Evolutionary conservation across 2,329 filamentous ascomycete species (phyloP).

Genomic region (Penicillium sp.): DNA sequence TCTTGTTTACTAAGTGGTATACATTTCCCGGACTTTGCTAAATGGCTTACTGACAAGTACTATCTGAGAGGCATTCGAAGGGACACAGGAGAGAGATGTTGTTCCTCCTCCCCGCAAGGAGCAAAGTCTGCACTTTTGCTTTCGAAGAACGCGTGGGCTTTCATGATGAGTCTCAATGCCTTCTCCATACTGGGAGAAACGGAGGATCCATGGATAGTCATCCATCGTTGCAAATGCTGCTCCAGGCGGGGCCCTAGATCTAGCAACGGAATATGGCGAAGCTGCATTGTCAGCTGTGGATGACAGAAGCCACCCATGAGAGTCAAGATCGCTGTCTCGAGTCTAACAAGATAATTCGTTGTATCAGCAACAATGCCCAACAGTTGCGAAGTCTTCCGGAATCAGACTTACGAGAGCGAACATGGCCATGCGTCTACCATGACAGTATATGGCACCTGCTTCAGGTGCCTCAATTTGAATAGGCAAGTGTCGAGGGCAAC

Average conservation of each 20-base stretch:
- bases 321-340: slow-evolving; percentile 6
- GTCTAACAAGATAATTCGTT: neutral
- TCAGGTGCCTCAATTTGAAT: slow-evolving; percentile 2
- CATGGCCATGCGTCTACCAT: slow-evolving; percentile 11
- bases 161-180: slow-evolving; percentile 3
- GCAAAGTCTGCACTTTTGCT: neutral
- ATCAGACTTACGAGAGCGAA: slow-evolving; percentile 6
- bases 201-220: slow-evolving; percentile 3
- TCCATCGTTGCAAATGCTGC: slow-evolving; percentile 2
- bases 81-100: neutral
- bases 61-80: neutral
- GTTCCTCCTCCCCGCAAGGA: neutral
- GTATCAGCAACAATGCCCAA: neutral
- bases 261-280: slow-evolving; percentile 1
- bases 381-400: neutral
- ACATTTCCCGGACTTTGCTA: too few species aligned
- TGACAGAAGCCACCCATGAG: slow-evolving; percentile 11
- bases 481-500: slow-evolving; percentile 6
- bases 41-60: too few species aligned
- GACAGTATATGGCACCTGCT: slow-evolving; percentile 5
- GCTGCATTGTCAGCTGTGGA: slow-evolving; percentile 2
- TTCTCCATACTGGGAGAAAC: slow-evolving; percentile 8
- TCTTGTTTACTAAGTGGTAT: too few species aligned
- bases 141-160: slow-evolving; percentile 8
- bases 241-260: slow-evolving; percentile 3